These are phyloP conservation scores for Cladorrhinum sp. DNA, from an alignment of 2,329 filamentous ascomycete species.

Conservation along the genomic window DNA sequence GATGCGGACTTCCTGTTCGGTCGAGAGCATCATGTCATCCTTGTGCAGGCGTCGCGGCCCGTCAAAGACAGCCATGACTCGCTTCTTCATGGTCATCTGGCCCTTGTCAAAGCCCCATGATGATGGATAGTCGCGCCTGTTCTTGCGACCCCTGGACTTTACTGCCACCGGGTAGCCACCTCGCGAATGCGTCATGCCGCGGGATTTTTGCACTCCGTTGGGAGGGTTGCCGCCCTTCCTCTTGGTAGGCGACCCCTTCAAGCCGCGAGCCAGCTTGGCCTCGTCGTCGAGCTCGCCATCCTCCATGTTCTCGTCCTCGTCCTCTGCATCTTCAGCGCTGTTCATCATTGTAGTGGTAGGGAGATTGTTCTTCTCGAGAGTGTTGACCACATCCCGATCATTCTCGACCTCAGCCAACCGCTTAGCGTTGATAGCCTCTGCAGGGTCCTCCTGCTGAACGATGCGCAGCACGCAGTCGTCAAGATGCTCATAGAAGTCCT, in stretches of 20 bases:
- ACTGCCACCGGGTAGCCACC: slow-evolving; percentile 60
- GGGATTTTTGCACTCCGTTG: slow-evolving; percentile 62
- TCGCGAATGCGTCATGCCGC: slow-evolving; percentile 74
- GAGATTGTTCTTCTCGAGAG: slow-evolving; percentile 61
- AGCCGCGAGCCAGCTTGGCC: slow-evolving; percentile 44
- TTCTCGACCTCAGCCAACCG: slow-evolving; percentile 64
- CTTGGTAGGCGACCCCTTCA: slow-evolving; percentile 44
- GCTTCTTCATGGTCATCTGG: slow-evolving; percentile 98
- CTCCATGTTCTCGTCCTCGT: slow-evolving; percentile 48
- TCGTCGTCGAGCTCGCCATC: slow-evolving; percentile 62
- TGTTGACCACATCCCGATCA: slow-evolving; percentile 59
- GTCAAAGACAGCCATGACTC: slow-evolving; percentile 89
- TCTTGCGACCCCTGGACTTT: slow-evolving; percentile 72
- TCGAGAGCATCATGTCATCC: slow-evolving; percentile 98
- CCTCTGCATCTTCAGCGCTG: slow-evolving; percentile 34
- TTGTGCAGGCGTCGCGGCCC: slow-evolving; percentile 86
- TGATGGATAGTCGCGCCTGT: slow-evolving; percentile 86
- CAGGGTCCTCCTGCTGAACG: slow-evolving; percentile 68
- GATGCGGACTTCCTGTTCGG: slow-evolving; percentile 89
- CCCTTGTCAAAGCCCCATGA: slow-evolving; percentile 90
- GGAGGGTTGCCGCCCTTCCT: slow-evolving; percentile 53
- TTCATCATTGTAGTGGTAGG: slow-evolving; percentile 46
- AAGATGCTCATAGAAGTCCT: slow-evolving; percentile 98
- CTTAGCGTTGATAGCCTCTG: slow-evolving; percentile 65
- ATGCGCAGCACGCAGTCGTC: slow-evolving; percentile 72